Percentiles rank a stretch among this genome's conserved stretches.
These are phyloP conservation scores for Aspergillus saccharolyticus DNA, from an alignment of 495 filamentous ascomycete genomes.

Conservation along the genomic window DNA sequence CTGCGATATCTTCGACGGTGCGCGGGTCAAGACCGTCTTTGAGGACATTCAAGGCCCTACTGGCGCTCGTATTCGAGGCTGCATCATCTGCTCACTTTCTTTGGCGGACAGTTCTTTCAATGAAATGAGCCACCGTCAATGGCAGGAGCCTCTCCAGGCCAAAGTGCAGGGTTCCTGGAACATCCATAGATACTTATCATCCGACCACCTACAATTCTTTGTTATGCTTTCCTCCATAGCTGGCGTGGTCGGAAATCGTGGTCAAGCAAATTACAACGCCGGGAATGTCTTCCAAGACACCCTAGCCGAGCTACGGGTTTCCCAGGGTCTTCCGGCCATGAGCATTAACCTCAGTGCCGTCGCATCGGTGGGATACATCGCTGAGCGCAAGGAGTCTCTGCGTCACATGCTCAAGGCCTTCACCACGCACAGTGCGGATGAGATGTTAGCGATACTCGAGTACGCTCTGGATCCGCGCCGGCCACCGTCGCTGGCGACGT, in stretches of 20 bases:
- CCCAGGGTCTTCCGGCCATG: slow-evolving; percentile 22
- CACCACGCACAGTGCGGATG: not conserved
- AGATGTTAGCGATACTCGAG: not conserved
- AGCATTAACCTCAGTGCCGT: slow-evolving; percentile 31
- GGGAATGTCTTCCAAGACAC: slow-evolving; percentile 30
- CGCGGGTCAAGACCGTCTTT: not conserved
- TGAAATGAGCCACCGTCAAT: slow-evolving; percentile 39
- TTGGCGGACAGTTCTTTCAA: slow-evolving; percentile 27
- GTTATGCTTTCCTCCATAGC: slow-evolving; percentile 16
- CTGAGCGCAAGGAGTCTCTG: slow-evolving; percentile 6
- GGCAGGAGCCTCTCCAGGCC: slow-evolving; percentile 24
- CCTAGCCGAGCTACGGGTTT: slow-evolving; percentile 24
- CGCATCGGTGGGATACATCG: slow-evolving; percentile 23
- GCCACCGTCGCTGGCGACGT: not conserved
- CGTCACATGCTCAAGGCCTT: not conserved
- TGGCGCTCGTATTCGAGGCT: not conserved
- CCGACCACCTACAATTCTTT: slow-evolving; percentile 36
- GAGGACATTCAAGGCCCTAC: not conserved
- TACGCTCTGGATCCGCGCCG: not conserved
- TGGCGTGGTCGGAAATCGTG: slow-evolving; percentile 25
- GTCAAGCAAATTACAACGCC: slow-evolving; percentile 37
- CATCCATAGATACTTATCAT: slow-evolving; percentile 45
- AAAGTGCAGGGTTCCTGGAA: slow-evolving; percentile 45
- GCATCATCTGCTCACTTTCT: not conserved
- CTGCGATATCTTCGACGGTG: not conserved